phyloP scores from a whole-genome alignment of 352 stramenopile species.

The Elongisporangium anandrum region DNA sequence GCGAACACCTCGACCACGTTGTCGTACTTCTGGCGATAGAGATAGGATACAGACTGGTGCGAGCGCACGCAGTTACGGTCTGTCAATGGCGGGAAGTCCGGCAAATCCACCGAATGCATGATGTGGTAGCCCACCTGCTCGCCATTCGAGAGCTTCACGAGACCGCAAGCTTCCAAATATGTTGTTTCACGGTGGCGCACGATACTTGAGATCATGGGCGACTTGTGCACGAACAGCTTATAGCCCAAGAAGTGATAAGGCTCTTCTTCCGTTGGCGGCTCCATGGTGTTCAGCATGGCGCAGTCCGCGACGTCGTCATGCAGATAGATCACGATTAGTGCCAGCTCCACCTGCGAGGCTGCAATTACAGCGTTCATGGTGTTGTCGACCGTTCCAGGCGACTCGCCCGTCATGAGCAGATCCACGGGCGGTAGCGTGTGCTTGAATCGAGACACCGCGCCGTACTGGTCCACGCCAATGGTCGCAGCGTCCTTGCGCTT shows the following conservation, averaged over 20 bases:
- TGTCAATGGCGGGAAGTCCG: constrained; percentile 37
- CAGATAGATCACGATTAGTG: constrained; percentile 47
- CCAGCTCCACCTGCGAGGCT: constrained; percentile 35
- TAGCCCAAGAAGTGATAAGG: constrained; percentile 47
- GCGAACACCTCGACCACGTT: constrained; percentile 56
- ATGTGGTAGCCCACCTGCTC: constrained; percentile 31
- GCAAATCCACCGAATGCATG: constrained; percentile 31
- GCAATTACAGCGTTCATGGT: constrained; percentile 45
- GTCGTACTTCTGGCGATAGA: constrained; percentile 50
- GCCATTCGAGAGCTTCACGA: constrained; percentile 14
- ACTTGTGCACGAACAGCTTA: constrained; percentile 54
- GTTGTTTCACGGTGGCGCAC: constrained; percentile 29
- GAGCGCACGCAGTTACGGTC: constrained; percentile 53
- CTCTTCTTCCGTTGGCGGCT: constrained; percentile 31
- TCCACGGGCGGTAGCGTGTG: constrained; percentile 16
- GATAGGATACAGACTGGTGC: constrained; percentile 45
- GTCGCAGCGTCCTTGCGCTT: constrained; percentile 28
- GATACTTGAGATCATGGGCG: constrained; percentile 21
- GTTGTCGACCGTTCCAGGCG: constrained; percentile 39
- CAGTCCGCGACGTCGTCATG: constrained; percentile 53
- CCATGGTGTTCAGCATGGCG: constrained; percentile 44
- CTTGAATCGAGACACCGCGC: constrained; percentile 10
- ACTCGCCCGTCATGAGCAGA: constrained; percentile 41
- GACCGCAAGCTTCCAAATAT: constrained; percentile 24
- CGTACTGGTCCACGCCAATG: constrained; percentile 12